Conservation (phyloP, 2,329 filamentous ascomycete genomes). For the Parastagonospora nodorum region DNA sequence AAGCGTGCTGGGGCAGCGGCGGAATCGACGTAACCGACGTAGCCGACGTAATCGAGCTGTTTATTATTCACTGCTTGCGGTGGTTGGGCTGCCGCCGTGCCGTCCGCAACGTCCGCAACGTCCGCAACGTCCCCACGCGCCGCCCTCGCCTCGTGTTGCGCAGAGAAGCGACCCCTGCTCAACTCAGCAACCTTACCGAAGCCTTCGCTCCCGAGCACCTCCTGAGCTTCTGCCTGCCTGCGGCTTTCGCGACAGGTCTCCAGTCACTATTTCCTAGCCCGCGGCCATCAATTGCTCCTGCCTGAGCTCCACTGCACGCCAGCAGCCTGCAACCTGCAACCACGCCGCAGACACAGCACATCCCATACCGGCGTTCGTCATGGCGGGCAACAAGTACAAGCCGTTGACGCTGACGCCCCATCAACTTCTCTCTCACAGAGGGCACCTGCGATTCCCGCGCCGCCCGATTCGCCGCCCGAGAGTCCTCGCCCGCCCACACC, state of each 20-base stretch:
- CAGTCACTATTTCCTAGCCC: conserved; percentile 19
- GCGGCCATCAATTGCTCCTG: conserved; percentile 22
- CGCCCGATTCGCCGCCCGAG: conserved; percentile 46
- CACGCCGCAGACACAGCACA: background rate
- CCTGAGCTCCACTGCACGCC: conserved; percentile 10
- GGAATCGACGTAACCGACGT: too few relatives aligned
- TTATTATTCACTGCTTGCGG: background rate
- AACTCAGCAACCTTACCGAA: conserved; percentile 26
- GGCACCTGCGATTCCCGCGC: conserved; percentile 49
- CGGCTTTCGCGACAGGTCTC: conserved; percentile 20
- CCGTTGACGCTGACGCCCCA: conserved; percentile 45
- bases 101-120: conserved; percentile 1
- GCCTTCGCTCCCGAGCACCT: conserved; percentile 31
- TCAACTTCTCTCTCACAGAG: conserved; percentile 50
- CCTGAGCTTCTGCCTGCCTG: conserved; percentile 34
- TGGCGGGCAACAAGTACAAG: conserved; percentile 41
- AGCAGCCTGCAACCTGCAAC: conserved; percentile 11
- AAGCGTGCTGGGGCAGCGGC: too few relatives aligned
- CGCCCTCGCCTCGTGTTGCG: conserved; percentile 18
- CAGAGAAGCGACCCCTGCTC: conserved; percentile 14
- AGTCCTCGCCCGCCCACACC: conserved; percentile 46
- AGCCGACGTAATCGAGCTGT: background rate
- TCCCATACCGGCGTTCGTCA: conserved; percentile 16
- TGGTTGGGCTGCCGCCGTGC: conserved; percentile 5
- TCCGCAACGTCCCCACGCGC: conserved; percentile 8